These are phyloP conservation scores for Aspergillus nomiae DNA, from an alignment of 2,329 filamentous ascomycete species.

Conservation along the genomic window DNA sequence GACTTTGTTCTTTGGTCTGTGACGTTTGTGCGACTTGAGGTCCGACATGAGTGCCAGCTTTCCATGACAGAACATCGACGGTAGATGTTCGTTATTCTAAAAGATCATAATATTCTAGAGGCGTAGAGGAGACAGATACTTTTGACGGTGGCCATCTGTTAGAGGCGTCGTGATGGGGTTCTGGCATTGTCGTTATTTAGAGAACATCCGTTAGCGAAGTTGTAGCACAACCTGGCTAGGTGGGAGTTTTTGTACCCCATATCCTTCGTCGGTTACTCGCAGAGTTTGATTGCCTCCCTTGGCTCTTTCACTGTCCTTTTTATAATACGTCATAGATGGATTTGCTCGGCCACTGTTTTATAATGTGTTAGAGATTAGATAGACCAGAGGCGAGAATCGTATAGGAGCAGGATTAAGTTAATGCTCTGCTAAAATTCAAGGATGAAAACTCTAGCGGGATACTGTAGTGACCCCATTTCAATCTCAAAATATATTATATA, in stretches of 20 bases:
- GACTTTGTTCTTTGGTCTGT: neutral
- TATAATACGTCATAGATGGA: constrained; percentile 4
- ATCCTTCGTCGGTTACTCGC: neutral
- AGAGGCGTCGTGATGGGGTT: constrained; percentile 7
- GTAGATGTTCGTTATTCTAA: neutral
- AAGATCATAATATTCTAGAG: neutral
- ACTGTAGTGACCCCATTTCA: neutral
- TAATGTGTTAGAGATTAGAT: constrained; percentile 3
- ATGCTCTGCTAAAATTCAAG: neutral
- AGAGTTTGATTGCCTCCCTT: neutral
- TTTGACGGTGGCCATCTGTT: neutral
- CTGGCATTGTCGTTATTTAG: neutral
- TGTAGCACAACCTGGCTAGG: neutral
- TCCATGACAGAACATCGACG: neutral
- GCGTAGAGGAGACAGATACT: neutral
- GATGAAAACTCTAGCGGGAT: too few species aligned
- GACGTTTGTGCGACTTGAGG: neutral
- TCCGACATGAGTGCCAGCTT: neutral
- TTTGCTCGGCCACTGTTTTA: neutral
- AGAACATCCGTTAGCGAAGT: constrained; percentile 2
- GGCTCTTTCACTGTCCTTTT: neutral
- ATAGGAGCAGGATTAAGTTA: neutral
- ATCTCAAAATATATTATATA: too few species aligned
- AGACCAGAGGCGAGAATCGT: neutral
- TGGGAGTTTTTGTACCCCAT: neutral